Conservation (phyloP, 306 rosid genomes). For the Quercus robur region DNA sequence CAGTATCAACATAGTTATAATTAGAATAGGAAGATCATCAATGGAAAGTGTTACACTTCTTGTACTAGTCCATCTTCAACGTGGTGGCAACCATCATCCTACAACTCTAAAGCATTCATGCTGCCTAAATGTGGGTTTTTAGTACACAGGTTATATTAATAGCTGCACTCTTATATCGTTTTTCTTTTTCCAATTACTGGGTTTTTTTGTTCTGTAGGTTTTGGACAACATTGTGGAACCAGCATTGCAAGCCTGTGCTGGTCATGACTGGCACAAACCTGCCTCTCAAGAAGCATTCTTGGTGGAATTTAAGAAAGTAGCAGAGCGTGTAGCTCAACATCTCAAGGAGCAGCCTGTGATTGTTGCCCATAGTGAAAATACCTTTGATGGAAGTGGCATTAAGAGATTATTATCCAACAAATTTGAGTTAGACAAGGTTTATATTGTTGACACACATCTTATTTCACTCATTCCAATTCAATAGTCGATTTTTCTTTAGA, state of each 20-base stretch:
- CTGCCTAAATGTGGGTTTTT: neutral
- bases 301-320: conserved; percentile 69
- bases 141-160: neutral
- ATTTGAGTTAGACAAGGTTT: conserved; percentile 92
- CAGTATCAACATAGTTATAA: neutral
- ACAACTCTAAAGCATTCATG: neutral
- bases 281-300: conserved; percentile 69
- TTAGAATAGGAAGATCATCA: neutral
- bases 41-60: neutral
- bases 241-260: conserved; percentile 44
- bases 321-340: conserved; percentile 43
- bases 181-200: neutral
- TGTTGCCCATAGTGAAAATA: conserved; percentile 88
- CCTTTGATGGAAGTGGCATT: conserved; percentile 77
- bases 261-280: conserved; percentile 40
- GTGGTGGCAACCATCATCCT: neutral
- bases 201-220: conserved; percentile 44
- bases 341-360: conserved; percentile 73
- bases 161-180: neutral
- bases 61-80: neutral
- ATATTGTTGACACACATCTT: neutral
- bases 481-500: neutral
- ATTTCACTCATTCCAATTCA: neutral
- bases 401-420: conserved; percentile 77
- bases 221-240: conserved; percentile 65